Percentiles rank a stretch among this genome's conserved stretches.
These are phyloP conservation scores for Erysimum cheiri DNA, from an alignment of 441 rosid species.

Conservation along the genomic window DNA sequence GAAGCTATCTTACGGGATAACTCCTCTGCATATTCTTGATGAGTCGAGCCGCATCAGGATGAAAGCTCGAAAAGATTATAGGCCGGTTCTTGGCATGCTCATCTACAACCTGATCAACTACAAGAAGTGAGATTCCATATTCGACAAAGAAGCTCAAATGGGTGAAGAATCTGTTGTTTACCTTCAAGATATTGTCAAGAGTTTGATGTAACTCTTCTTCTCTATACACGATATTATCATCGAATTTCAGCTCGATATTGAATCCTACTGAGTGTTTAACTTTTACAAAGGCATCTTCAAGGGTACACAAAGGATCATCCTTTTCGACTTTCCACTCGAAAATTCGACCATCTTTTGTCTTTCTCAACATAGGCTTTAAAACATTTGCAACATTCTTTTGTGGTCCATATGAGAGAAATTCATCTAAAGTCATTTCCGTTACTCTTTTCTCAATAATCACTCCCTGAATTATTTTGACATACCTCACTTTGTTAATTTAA, in stretches of 20 bases:
- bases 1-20: constrained; percentile 53
- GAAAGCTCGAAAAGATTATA: constrained; percentile 62
- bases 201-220: constrained; percentile 49
- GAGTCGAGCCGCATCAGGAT: constrained; percentile 62
- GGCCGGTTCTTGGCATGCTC: constrained; percentile 49
- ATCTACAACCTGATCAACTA: constrained; percentile 47
- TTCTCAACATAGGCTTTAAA: constrained; percentile 53
- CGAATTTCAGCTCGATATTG: constrained; percentile 68
- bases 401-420: constrained; percentile 62
- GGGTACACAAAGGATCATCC: constrained; percentile 60
- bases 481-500: not conserved
- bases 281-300: constrained; percentile 53
- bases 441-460: constrained; percentile 55
- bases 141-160: not conserved
- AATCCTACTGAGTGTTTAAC: constrained; percentile 52
- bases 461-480: constrained; percentile 46
- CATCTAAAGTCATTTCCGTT: constrained; percentile 51
- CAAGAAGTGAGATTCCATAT: not conserved
- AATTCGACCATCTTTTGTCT: constrained; percentile 61
- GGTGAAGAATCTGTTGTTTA: constrained; percentile 9
- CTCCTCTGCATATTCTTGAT: constrained; percentile 52
- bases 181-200: constrained; percentile 52
- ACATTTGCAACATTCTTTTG: constrained; percentile 49
- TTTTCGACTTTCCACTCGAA: constrained; percentile 60
- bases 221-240: constrained; percentile 51